These are phyloP conservation scores for Nannizzia gypsea DNA, from an alignment of 2,329 filamentous ascomycete species.

Conservation along the genomic window DNA sequence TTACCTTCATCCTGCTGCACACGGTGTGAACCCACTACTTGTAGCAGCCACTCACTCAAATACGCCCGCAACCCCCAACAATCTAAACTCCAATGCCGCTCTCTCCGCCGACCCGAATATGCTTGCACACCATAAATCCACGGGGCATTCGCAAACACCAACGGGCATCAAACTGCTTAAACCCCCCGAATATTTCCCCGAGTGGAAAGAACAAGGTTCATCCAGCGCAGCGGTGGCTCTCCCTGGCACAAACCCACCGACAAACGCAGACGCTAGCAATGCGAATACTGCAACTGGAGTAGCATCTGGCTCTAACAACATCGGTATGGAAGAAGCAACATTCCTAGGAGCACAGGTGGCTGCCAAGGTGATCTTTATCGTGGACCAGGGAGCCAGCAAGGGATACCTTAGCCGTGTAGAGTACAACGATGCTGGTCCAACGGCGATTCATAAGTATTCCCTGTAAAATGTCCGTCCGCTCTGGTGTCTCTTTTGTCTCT, in stretches of 20 bases:
- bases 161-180: slow-evolving; percentile 69
- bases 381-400: slow-evolving; percentile 55
- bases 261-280: slow-evolving; percentile 9
- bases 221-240: slow-evolving; percentile 13
- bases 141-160: slow-evolving; percentile 61
- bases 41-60: slow-evolving; percentile 63
- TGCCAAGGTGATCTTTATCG: slow-evolving; percentile 60
- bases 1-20: slow-evolving; percentile 45
- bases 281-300: slow-evolving; percentile 33
- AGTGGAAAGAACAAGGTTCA: slow-evolving; percentile 65
- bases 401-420: slow-evolving; percentile 57
- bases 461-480: slow-evolving; percentile 20
- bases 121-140: slow-evolving; percentile 42
- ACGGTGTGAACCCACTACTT: slow-evolving; percentile 75
- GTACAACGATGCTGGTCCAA: slow-evolving; percentile 56
- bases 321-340: slow-evolving; percentile 63
- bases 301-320: slow-evolving; percentile 22
- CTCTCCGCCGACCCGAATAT: slow-evolving; percentile 18
- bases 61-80: slow-evolving; percentile 29
- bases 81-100: slow-evolving; percentile 24
- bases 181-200: slow-evolving; percentile 73
- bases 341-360: slow-evolving; percentile 84
- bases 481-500: neutral
- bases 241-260: neutral
- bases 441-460: slow-evolving; percentile 48